These are phyloP conservation scores for Aspergillus aculeatus DNA, from an alignment of 2,329 filamentous ascomycete genomes.

Conservation along the genomic window DNA sequence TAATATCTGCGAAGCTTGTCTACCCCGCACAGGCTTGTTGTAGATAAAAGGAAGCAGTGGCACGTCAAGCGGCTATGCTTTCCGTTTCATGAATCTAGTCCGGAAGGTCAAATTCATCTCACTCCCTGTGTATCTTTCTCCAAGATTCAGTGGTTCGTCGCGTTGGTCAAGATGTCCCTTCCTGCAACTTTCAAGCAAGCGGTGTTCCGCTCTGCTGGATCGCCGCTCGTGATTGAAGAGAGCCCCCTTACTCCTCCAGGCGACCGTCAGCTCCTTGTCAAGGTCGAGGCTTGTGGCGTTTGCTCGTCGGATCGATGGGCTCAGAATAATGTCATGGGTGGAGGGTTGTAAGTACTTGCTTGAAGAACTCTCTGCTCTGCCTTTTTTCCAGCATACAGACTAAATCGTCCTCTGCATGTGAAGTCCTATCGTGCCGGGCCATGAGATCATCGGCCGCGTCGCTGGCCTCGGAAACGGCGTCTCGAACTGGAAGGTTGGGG, in stretches of 20 bases:
- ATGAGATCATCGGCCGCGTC: constrained; percentile 69
- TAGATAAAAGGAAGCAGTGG: not conserved
- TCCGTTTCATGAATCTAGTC: no score
- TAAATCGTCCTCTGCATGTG: not conserved
- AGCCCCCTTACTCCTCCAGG: constrained; percentile 58
- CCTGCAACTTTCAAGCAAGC: constrained; percentile 69
- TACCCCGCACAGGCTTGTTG: not conserved
- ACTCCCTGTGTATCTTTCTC: no score
- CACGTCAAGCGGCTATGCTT: no score
- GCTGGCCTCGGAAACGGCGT: constrained; percentile 56
- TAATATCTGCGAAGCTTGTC: not conserved
- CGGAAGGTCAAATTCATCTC: no score
- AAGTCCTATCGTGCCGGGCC: constrained; percentile 63
- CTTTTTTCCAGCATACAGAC: not conserved
- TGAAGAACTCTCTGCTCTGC: not conserved
- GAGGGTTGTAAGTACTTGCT: constrained; percentile 44
- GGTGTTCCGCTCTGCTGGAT: constrained; percentile 55
- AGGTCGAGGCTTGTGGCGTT: constrained; percentile 69
- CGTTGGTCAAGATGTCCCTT: constrained; percentile 33
- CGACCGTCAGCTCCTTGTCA: constrained; percentile 63
- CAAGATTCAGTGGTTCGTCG: not conserved
- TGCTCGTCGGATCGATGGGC: constrained; percentile 63
- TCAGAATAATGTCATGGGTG: constrained; percentile 52
- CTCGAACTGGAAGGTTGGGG: constrained; percentile 61
- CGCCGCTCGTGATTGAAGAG: constrained; percentile 59